A percentile compares a stretch with the other conserved stretches of the same genome.
Evolutionary conservation across 78 protist species (phyloP).

Genomic region (Dictyostelium intermedium): DNA sequence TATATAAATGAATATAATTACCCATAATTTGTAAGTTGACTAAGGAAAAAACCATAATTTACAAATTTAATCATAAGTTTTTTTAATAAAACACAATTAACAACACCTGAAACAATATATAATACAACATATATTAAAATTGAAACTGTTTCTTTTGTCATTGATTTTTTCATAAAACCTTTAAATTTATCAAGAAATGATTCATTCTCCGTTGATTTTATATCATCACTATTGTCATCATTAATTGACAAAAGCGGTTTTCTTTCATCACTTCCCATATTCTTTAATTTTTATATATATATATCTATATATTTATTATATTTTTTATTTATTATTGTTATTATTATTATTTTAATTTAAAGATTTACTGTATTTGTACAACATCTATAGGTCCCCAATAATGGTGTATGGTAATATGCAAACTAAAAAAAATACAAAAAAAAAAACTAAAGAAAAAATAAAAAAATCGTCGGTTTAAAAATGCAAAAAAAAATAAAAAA

Average conservation of each 20-base stretch:
- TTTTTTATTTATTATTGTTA: no score
- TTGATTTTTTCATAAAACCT: not conserved
- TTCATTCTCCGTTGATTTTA: not conserved
- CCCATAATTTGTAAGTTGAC: conserved; percentile 75
- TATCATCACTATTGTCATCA: not conserved
- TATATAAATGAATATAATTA: not conserved
- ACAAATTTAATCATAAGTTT: conserved; percentile 39
- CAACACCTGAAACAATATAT: conserved; percentile 51
- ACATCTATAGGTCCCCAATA: not conserved
- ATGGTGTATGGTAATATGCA: no score
- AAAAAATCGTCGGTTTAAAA: no score
- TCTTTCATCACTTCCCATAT: conserved; percentile 3
- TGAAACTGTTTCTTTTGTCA: conserved; percentile 10
- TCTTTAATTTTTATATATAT: not conserved
- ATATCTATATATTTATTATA: no score
- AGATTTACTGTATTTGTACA: not conserved
- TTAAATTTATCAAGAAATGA: not conserved
- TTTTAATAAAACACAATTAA: conserved; percentile 41
- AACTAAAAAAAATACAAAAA: no score
- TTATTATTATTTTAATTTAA: no score
- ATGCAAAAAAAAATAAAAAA: no score
- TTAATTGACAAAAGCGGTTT: not conserved
- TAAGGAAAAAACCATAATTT: conserved; percentile 65
- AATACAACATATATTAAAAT: conserved; percentile 27
- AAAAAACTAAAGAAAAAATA: no score